Base-by-base conservation (phyloP, 345 rosid genomes). In the Populus nigra region DNA sequence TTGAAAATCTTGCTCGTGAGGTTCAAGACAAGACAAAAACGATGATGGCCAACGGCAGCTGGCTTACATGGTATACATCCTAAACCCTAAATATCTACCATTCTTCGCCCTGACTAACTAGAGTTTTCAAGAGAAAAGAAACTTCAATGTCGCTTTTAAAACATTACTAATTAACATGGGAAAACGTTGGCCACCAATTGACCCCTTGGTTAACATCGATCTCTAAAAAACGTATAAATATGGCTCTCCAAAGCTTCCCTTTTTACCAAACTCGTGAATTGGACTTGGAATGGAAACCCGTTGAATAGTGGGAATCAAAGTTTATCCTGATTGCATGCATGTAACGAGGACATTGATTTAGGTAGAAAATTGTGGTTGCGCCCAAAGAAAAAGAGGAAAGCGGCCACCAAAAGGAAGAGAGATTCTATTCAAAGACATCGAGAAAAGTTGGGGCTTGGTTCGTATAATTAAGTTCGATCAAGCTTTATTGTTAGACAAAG, bases 121-220 rank as follows among this genome's bases (percentile, higher is more conserved):
- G 17, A 6, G 39, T 69, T 76, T 68, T 23, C 20, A 63, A 62
- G 16, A 31, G 18, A 31, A 67, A 65, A 75, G 62, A 79, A n/a
- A 57, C 69, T 43, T 73, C 67, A 67, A 72, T 69, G 12, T 68
- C 16, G 36, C 11, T n/a, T 57, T 79, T 1, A 13, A 49, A 72
- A 31, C 38, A 41, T 65, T 16, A 47, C 29, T 25, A 31, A 31
- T 31, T 31, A 50, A 8, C 68, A 76, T 50, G 49, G 67, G 76
- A 73, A 73, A 53, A 39, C 65, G 78, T 53, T 78, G 73, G 78
- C 83, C 74, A 6, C 23, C 47, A 17, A 67, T 85, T 77, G 81
- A 80, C 76, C 45, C 25, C 9, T 43, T 43, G 12, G 29, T 22
- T 22, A 0, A 22, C 9, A n/a, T 59, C 29, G 73, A 75, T 57